A percentile compares a stretch with the other conserved stretches of the same genome.
phyloP scores from a whole-genome alignment of 2,329 filamentous ascomycete genomes.

The Neopestalotiopsis sp. region DNA sequence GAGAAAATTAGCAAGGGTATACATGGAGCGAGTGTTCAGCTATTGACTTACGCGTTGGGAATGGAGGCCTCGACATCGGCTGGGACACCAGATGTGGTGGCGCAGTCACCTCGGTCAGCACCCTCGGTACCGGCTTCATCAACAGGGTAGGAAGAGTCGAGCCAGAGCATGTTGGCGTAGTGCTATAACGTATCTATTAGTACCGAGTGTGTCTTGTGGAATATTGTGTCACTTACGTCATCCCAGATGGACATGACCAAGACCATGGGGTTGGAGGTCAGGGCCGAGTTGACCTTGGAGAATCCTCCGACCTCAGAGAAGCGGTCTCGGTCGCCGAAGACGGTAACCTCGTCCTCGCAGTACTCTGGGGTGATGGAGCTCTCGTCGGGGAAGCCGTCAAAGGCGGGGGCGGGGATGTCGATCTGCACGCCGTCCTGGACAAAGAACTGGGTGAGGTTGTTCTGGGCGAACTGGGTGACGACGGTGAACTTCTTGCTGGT shows the following conservation, averaged over 20 bases:
- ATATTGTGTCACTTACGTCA: constrained; percentile 43
- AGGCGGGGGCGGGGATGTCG: constrained; percentile 22
- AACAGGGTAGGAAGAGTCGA: constrained; percentile 56
- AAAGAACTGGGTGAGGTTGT: constrained; percentile 61
- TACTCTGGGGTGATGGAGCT: constrained; percentile 17
- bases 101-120: constrained; percentile 52
- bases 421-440: constrained; percentile 60
- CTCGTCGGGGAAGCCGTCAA: constrained; percentile 18
- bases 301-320: constrained; percentile 62
- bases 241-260: constrained; percentile 68
- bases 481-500: constrained; percentile 38
- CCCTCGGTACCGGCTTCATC: constrained; percentile 39
- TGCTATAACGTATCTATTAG: constrained; percentile 36
- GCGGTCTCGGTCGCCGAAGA: constrained; percentile 56
- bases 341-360: constrained; percentile 29
- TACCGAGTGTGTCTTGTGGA: background rate
- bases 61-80: constrained; percentile 43
- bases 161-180: constrained; percentile 65
- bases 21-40: constrained; percentile 35
- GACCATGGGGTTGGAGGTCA: constrained; percentile 60
- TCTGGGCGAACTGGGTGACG: constrained; percentile 60
- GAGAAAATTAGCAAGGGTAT: constrained; percentile 20
- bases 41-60: constrained; percentile 40
- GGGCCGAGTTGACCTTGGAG: constrained; percentile 54
- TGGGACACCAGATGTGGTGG: constrained; percentile 50